Conservation (phyloP, 495 filamentous ascomycete species). For the Letharia lupina region DNA sequence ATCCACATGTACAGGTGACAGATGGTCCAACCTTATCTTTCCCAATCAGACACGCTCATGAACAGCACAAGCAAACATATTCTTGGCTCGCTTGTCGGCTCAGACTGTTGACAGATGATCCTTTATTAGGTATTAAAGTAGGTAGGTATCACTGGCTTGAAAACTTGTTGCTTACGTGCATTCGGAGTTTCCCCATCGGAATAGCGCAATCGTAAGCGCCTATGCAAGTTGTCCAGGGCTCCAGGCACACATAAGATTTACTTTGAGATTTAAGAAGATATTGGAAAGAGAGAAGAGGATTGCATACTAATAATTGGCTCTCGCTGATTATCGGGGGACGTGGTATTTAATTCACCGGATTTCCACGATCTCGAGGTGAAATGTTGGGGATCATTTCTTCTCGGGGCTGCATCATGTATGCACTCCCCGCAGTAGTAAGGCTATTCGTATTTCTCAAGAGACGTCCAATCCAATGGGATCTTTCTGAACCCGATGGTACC, state of each 20-base stretch:
- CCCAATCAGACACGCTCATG: too few species aligned
- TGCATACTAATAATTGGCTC: background rate
- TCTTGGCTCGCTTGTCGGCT: too few species aligned
- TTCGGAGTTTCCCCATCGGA: background rate
- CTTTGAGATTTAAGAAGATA: background rate
- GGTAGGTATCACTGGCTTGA: background rate
- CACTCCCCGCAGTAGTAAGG: conserved; percentile 2
- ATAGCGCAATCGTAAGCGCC: background rate
- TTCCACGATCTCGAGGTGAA: background rate
- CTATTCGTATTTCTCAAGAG: background rate
- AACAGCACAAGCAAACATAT: too few species aligned
- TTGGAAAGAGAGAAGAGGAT: background rate
- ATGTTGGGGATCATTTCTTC: background rate
- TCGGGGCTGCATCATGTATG: background rate
- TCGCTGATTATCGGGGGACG: background rate
- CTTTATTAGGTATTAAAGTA: too few species aligned
- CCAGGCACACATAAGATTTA: background rate
- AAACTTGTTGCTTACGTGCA: conserved; percentile 1
- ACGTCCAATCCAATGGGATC: background rate
- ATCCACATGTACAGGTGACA: too few species aligned
- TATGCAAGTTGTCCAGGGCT: background rate
- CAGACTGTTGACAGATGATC: too few species aligned
- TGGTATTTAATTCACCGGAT: background rate
- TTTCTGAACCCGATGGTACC: background rate
- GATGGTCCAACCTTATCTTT: too few species aligned